Base-by-base conservation (phyloP, 805 yeast genomes). In the Kodamaea leandrae region DNA sequence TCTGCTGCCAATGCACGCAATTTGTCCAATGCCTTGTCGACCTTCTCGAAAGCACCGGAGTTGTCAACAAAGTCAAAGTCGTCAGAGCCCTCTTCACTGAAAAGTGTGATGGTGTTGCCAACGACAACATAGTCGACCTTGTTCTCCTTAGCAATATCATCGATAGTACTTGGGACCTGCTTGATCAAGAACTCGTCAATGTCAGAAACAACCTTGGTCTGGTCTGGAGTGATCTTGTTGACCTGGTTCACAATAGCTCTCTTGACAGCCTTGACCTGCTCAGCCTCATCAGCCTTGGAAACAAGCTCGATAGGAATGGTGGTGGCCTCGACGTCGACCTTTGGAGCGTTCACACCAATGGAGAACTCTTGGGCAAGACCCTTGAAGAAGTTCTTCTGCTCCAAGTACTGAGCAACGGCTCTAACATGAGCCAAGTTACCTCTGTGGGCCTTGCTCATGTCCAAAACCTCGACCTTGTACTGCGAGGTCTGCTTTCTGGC, bases 371-470 rank as follows among this genome's bases (percentile, higher is more conserved):
- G 47, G 17, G 69, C 67, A 46, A 78, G 61, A n/a, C 49, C 43
- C 32, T 63, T 52, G 49, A 83, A 73, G 26, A 67, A 58, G 23
- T 77, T 74, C 43, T 77, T 67, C 46, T 75, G 69, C 41, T 65
- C 59, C 50, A 93, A 82, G 59, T 72, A 86, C 9, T 83, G 72
- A 32, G 88, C 83, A 43, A 93, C 71, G 29, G 80, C 75, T 46
- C 78, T 77, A 7, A 96, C 96, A 54, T 93, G 98, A 13, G 68
- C 60, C 39, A 77, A 57, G 56, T 86, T 78, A 49, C 85, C 86
- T 54, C 88, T 86, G 60, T 93, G 97, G 21, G 98, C 96, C 62
- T 78, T 83, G 8, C 95, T 80, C 61, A 93, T 82, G 54, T 89
- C 96, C 55, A 93, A 72, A 25, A 79, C 65, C 49, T 82, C 88